phyloP scores from a whole-genome alignment of 192 early-diverging fungal species.

The Coemansia sp. region DNA sequence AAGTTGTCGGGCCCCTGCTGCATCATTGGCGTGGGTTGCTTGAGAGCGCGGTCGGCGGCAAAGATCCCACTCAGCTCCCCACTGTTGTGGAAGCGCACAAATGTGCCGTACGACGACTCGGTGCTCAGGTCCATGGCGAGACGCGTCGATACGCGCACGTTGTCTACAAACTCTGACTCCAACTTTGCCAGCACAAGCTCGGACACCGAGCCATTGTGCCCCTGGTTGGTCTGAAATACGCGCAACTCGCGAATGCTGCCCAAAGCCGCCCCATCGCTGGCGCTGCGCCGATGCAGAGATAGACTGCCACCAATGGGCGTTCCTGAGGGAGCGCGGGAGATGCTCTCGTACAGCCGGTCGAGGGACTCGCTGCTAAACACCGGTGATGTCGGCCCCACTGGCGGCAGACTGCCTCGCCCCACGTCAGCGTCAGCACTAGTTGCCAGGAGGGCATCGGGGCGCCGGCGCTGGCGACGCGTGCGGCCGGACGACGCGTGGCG shows the following conservation, averaged over 20 bases:
- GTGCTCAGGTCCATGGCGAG: slow-evolving; percentile 24
- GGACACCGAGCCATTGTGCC: slow-evolving; percentile 45
- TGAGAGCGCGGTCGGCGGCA: neutral
- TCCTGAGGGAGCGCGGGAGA: neutral
- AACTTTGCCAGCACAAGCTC: slow-evolving; percentile 40
- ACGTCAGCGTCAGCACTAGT: neutral
- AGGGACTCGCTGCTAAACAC: slow-evolving; percentile 12
- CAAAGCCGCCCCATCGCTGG: slow-evolving; percentile 20
- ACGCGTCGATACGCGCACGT: slow-evolving; percentile 42
- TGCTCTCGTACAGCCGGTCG: slow-evolving; percentile 7
- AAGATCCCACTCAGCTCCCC: slow-evolving; percentile 49
- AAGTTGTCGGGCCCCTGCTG: neutral
- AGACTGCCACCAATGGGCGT: slow-evolving; percentile 1
- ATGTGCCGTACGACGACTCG: slow-evolving; percentile 49
- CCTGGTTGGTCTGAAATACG: slow-evolving; percentile 32
- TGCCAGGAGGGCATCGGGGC: neutral
- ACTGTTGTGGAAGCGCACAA: slow-evolving; percentile 51
- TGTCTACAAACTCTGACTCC: slow-evolving; percentile 26
- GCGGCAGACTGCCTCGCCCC: neutral
- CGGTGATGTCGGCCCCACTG: neutral
- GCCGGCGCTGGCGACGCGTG: slow-evolving; percentile 20
- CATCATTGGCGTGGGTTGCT: neutral
- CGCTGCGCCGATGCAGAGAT: slow-evolving; percentile 5
- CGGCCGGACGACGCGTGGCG: slow-evolving; percentile 14
- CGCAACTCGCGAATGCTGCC: neutral